A percentile compares a stretch with the other conserved stretches of the same genome.
These are phyloP conservation scores for Mitragyna speciosa DNA, from an alignment of 257 asterid genomes.

Conservation along the genomic window DNA sequence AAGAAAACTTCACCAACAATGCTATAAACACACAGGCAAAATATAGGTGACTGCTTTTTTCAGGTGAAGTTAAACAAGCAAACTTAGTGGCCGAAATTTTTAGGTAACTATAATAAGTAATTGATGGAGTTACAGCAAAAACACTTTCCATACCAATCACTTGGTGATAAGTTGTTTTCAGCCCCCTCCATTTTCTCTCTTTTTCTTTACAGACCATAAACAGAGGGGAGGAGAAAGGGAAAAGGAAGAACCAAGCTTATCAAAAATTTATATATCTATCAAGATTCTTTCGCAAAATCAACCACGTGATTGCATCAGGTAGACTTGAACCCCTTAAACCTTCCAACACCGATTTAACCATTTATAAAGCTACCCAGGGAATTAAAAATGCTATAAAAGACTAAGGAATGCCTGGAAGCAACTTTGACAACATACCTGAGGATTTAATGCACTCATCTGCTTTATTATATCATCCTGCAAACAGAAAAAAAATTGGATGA, in stretches of 20 bases:
- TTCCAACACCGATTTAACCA: neutral
- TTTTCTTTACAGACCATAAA: neutral
- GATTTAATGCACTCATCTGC: slow-evolving; percentile 70
- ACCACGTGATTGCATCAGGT: neutral
- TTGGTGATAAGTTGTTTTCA: neutral
- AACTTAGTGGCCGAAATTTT: neutral
- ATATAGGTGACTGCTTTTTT: neutral
- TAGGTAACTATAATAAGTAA: neutral
- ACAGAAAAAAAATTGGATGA: slow-evolving; percentile 6
- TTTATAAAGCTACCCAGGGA: too few species aligned
- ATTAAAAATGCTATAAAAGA: neutral
- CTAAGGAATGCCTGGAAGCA: neutral
- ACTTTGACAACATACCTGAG: slow-evolving; percentile 61
- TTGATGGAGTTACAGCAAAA: neutral
- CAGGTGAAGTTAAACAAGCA: neutral
- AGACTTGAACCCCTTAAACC: neutral
- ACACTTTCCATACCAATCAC: neutral
- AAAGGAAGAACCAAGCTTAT: neutral
- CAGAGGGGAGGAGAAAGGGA: neutral
- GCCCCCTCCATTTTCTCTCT: neutral
- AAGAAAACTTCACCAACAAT: neutral
- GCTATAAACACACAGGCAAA: neutral
- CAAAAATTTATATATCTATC: neutral
- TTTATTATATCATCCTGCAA: slow-evolving; percentile 68
- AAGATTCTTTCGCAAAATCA: neutral